phyloP scores from a whole-genome alignment of 2,329 filamentous ascomycete genomes.

The Epichloe aotearoae region DNA sequence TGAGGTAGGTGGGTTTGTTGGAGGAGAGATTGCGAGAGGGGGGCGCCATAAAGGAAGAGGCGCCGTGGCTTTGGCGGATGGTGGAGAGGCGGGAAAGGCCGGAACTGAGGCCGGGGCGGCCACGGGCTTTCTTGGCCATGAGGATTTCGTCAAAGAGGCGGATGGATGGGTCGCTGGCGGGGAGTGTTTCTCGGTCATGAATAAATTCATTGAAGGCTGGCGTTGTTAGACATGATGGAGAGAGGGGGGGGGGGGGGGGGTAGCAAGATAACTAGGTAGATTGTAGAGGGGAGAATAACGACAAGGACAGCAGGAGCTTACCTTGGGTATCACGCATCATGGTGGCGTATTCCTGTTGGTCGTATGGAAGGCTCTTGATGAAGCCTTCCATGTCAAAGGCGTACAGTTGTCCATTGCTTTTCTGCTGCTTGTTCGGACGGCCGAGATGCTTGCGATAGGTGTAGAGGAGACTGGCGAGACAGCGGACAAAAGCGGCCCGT shows the following conservation, averaged over 20 bases:
- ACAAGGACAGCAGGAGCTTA: conserved; percentile 19
- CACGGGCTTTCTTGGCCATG: conserved; percentile 58
- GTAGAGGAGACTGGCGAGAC: conserved; percentile 51
- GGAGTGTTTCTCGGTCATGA: conserved; percentile 59
- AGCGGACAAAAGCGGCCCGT: conserved; percentile 50
- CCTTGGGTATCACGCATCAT: conserved; percentile 57
- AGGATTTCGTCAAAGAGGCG: conserved; percentile 78
- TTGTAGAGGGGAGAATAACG: background rate
- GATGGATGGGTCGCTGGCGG: conserved; percentile 49
- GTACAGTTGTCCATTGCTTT: conserved; percentile 44
- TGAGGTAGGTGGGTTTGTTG: conserved; percentile 47
- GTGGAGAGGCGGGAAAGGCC: conserved; percentile 51
- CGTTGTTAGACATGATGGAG: background rate
- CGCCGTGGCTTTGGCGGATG: conserved; percentile 40
- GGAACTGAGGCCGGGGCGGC: conserved; percentile 50
- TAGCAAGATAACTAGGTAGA: background rate
- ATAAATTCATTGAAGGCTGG: conserved; percentile 66
- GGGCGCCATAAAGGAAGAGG: conserved; percentile 25
- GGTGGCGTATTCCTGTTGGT: conserved; percentile 49
- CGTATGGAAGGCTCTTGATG: conserved; percentile 49
- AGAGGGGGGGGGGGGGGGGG: background rate
- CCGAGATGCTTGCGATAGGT: conserved; percentile 52
- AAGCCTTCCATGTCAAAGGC: conserved; percentile 54
- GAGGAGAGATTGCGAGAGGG: conserved; percentile 18
- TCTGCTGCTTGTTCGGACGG: conserved; percentile 47